A percentile compares a stretch with the other conserved stretches of the same genome.
Evolutionary conservation across 148 eudicot species (phyloP).

Genomic region (Rheum nobile): DNA sequence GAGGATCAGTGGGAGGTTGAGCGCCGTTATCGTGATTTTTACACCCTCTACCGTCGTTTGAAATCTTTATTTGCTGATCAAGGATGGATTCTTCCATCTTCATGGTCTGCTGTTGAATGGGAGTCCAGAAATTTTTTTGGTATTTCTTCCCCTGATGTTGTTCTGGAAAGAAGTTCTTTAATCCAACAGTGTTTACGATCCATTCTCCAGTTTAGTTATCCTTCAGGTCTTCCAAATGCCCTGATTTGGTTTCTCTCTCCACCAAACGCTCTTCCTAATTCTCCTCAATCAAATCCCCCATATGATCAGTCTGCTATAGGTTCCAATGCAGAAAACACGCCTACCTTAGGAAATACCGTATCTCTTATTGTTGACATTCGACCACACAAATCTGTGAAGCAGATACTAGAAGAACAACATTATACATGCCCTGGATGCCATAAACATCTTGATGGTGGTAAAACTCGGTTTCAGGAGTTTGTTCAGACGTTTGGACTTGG

Average conservation of each 20-base stretch:
- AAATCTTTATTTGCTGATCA: constrained; percentile 48
- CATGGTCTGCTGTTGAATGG: constrained; percentile 69
- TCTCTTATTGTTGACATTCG: constrained; percentile 60
- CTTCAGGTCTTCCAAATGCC: constrained; percentile 39
- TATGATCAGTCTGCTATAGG: constrained; percentile 21
- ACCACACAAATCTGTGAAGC: constrained; percentile 54
- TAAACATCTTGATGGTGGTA: constrained; percentile 66
- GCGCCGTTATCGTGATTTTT: constrained; percentile 87
- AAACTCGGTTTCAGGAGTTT: constrained; percentile 60
- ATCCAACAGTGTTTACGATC: constrained; percentile 82
- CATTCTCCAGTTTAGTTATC: constrained; percentile 31
- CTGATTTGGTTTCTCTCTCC: constrained; percentile 68
- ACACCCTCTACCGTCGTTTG: constrained; percentile 54
- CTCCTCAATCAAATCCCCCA: constrained; percentile 30
- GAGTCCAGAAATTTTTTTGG: constrained; percentile 82
- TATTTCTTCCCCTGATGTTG: constrained; percentile 75
- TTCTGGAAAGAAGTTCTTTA: constrained; percentile 70
- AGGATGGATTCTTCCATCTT: constrained; percentile 72
- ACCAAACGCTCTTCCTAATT: constrained; percentile 32
- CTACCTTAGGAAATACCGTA: constrained; percentile 62
- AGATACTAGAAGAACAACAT: constrained; percentile 71
- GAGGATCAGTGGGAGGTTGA: constrained; percentile 80
- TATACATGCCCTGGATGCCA: constrained; percentile 90
- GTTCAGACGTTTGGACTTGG: constrained; percentile 86
- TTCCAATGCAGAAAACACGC: constrained; percentile 14